phyloP scores from a whole-genome alignment of 805 yeast species.

The Candida pseudoglaebosa region DNA sequence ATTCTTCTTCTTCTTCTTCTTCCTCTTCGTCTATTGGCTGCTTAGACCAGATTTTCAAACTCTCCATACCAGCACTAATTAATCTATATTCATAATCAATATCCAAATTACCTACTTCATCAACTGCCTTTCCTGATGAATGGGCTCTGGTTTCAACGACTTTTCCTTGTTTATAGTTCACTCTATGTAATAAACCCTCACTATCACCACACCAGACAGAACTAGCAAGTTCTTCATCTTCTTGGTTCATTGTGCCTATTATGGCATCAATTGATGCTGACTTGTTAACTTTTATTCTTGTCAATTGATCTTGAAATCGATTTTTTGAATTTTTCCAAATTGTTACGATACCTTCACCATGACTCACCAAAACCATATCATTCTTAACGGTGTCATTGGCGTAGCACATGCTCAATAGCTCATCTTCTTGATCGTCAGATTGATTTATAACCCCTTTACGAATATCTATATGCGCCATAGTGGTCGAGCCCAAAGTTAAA shows the following conservation, averaged over 20 bases:
- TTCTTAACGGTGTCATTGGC: conserved; percentile 52
- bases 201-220: conserved; percentile 77
- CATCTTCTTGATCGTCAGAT: conserved; percentile 93
- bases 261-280: conserved; percentile 74
- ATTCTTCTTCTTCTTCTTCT: conserved; percentile 17
- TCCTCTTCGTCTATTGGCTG: conserved; percentile 21
- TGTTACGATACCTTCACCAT: conserved; percentile 87
- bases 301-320: conserved; percentile 69
- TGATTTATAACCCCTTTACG: conserved; percentile 62
- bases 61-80: conserved; percentile 80
- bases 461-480: conserved; percentile 72
- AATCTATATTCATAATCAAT: conserved; percentile 77
- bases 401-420: conserved; percentile 70
- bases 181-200: conserved; percentile 66
- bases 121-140: conserved; percentile 46
- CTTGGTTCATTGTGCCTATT: conserved; percentile 52
- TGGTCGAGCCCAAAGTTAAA: conserved; percentile 77
- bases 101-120: conserved; percentile 75
- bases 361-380: conserved; percentile 70
- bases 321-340: conserved; percentile 77
- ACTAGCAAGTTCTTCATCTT: conserved; percentile 40
- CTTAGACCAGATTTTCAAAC: conserved; percentile 71
- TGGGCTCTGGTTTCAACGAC: conserved; percentile 66
- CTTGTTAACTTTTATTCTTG: conserved; percentile 64
- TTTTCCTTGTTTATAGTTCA: conserved; percentile 61